A percentile compares a stretch with the other conserved stretches of the same genome.
Evolutionary conservation across 2,329 filamentous ascomycete genomes (phyloP).

Genomic region (Penicillium sp.): DNA sequence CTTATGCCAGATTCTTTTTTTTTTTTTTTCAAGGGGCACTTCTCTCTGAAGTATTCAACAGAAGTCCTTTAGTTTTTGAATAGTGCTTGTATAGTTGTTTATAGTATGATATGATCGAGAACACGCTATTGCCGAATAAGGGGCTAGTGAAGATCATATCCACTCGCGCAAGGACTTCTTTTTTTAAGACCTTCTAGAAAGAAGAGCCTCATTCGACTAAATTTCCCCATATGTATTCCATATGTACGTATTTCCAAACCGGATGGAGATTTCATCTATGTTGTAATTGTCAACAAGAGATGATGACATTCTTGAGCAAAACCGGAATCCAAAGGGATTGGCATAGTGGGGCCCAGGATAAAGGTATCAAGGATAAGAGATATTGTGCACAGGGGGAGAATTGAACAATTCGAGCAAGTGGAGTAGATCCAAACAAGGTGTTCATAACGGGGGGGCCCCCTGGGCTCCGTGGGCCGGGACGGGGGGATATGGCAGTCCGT

Average conservation of each 20-base stretch:
- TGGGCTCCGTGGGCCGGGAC: not conserved
- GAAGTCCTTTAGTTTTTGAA: not conserved
- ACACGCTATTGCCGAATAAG: not conserved
- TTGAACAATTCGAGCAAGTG: slow-evolving; percentile 2
- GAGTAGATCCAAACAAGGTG: slow-evolving; percentile 8
- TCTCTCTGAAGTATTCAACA: not conserved
- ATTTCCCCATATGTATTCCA: not conserved
- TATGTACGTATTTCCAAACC: too few species aligned
- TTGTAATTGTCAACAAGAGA: not conserved
- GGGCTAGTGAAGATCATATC: slow-evolving; percentile 11
- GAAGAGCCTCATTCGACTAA: not conserved
- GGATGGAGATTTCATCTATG: not conserved
- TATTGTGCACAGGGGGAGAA: not conserved
- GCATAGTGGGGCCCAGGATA: not conserved
- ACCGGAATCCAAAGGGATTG: not conserved
- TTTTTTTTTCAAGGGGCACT: not conserved
- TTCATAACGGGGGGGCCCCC: not conserved
- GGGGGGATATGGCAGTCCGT: not conserved
- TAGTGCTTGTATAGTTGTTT: not conserved
- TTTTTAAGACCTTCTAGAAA: not conserved
- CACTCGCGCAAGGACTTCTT: slow-evolving; percentile 3
- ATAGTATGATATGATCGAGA: not conserved
- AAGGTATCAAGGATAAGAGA: not conserved
- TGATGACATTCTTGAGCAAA: not conserved
- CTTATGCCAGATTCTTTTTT: not conserved